Base-by-base conservation (phyloP, 139 green algal species). In the Picochlorum sp. region DNA sequence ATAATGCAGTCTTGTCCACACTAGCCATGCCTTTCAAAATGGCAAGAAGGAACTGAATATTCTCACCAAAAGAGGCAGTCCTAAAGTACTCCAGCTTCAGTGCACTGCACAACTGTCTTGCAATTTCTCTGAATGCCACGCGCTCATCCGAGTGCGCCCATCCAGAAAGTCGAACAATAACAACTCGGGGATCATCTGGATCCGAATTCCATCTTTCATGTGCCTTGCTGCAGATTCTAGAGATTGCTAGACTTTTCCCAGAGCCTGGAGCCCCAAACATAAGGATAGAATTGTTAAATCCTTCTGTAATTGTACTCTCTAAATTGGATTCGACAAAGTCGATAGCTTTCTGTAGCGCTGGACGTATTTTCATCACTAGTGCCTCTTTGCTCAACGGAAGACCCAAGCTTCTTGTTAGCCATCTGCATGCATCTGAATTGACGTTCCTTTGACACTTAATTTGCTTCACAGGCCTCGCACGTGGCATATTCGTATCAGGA, bases 21-120 rank as follows among this genome's bases (percentile, higher is more conserved):
- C 76, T 74, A 54, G 75, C 64, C 54, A 94, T 70, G 28, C 70
- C 51, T 39, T 62, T 31, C 7, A 93, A 65, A 59, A 89, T 80
- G 20, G 67, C 71, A 8, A 70, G 68, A 50, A 94, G 61, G 65
- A 94, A 93, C 20, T 44, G 35, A 22, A 94, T 72, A 68, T 94
- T 94, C 20, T 92, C 84, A 7, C 72, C 73, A 39, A 81, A 74
- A 0, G 75, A 81, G 0, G 84, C 80, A 3, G 30, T 57, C 4
- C 58, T 56, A 7, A 28, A 41, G 35, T 87, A 91, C 1, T 31
- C 22, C 18, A 58, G 50, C 25, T 64, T 16, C 7, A 75, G 74
- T 6, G 36, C 41, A 28, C 57, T 58, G 66, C 83, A 90, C 29
- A 92, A 74, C 70, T 90, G 84, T 8, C 79, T 59, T 0, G 84